Evolutionary conservation across 768 basidiomycete species (phyloP).

Genomic region (Epithele typhae): DNA sequence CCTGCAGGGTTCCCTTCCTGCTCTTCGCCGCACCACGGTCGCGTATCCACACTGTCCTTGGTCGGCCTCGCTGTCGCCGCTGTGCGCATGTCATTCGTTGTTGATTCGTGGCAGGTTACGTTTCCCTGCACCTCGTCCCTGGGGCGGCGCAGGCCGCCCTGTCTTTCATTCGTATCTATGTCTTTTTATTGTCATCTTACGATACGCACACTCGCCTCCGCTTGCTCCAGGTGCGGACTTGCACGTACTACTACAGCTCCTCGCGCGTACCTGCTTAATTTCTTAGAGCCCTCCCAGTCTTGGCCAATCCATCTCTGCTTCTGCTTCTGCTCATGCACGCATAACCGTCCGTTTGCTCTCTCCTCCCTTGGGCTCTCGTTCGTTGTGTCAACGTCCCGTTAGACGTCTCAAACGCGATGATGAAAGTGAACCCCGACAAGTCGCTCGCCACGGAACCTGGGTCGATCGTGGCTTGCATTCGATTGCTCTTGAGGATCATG

Average conservation of each 20-base stretch:
- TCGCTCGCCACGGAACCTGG: no score
- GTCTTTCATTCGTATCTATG: constrained; percentile 18
- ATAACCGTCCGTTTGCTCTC: no score
- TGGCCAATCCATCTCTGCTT: no score
- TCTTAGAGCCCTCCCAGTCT: no score
- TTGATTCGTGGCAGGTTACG: neutral
- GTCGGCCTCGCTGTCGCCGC: constrained; percentile 1
- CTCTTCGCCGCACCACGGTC: neutral
- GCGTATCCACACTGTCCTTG: no score
- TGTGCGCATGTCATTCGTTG: neutral
- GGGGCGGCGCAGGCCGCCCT: neutral
- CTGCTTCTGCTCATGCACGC: no score
- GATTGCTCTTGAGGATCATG: no score
- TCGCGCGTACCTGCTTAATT: neutral
- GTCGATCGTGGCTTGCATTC: no score
- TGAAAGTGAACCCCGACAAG: no score
- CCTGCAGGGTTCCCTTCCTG: neutral
- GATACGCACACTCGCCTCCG: constrained; percentile 4
- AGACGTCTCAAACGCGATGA: no score
- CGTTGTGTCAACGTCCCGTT: no score
- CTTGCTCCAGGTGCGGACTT: neutral
- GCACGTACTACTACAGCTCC: neutral
- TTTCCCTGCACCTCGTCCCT: neutral
- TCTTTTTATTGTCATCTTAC: constrained; percentile 19
- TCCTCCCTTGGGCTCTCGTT: no score